Conservation (phyloP, 495 filamentous ascomycete genomes). For the Aspergillus ellipticus region DNA sequence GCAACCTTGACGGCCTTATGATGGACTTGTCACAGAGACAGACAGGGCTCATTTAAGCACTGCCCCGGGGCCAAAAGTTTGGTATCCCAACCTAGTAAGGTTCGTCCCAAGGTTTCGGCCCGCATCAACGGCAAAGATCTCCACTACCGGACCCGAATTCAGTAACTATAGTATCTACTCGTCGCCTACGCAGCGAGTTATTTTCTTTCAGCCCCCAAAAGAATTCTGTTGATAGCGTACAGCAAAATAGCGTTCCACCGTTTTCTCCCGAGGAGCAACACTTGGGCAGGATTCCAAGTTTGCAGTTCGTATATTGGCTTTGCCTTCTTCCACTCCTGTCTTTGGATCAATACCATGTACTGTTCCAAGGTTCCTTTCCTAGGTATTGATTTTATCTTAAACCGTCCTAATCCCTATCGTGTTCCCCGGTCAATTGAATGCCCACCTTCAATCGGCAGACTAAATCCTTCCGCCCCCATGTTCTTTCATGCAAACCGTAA, state of each 20-base stretch:
- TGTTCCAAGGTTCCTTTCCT: not conserved
- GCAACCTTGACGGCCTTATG: too few species aligned
- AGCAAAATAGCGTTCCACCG: not conserved
- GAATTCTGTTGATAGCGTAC: not conserved
- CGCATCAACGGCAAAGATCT: not conserved
- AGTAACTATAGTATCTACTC: not conserved
- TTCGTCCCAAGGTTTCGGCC: not conserved
- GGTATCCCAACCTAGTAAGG: not conserved
- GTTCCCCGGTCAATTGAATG: too few species aligned
- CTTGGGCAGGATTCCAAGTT: not conserved
- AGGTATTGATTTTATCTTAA: not conserved
- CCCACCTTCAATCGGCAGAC: too few species aligned
- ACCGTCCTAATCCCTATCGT: too few species aligned
- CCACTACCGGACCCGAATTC: not conserved
- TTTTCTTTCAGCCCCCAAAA: not conserved
- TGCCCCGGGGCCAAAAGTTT: too few species aligned
- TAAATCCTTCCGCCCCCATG: too few species aligned
- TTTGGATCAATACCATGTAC: conserved; percentile 1
- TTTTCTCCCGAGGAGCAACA: not conserved
- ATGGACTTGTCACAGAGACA: too few species aligned
- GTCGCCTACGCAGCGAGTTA: too few species aligned
- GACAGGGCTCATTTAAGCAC: too few species aligned
- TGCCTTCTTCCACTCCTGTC: not conserved
- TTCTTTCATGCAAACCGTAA: not conserved
- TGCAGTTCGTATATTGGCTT: not conserved